A percentile compares a stretch with the other conserved stretches of the same genome.
phyloP scores from a whole-genome alignment of 2,329 filamentous ascomycete genomes.

The Claviceps humidiphila region DNA sequence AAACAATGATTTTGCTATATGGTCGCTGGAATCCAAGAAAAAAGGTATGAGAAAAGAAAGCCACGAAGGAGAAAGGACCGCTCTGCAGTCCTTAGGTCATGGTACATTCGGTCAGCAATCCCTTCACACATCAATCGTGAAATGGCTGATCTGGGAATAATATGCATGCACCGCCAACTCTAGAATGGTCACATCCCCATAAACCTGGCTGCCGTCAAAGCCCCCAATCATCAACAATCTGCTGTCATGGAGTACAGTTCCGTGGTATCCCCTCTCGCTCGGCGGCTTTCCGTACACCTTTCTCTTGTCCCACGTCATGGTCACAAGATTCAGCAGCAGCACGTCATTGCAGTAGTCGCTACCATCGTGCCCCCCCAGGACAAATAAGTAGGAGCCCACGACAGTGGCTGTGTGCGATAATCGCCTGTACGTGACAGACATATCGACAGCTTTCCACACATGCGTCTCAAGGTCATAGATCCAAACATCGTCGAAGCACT shows the following conservation, averaged over 20 bases:
- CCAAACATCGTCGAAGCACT: conserved; percentile 64
- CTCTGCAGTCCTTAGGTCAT: background rate
- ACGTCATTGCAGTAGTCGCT: conserved; percentile 58
- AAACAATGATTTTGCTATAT: too few species aligned
- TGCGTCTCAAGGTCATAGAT: conserved; percentile 55
- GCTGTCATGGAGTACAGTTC: conserved; percentile 51
- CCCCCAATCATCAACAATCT: conserved; percentile 52
- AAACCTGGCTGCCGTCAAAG: conserved; percentile 55
- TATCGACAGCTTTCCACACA: conserved; percentile 44
- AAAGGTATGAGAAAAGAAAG: background rate
- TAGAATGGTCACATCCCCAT: conserved; percentile 53
- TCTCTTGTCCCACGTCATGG: conserved; percentile 60
- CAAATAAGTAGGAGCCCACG: conserved; percentile 57
- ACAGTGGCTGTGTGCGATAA: conserved; percentile 57
- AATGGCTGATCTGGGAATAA: conserved; percentile 62
- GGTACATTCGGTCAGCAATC: background rate
- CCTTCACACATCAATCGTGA: conserved; percentile 49
- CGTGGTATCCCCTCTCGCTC: conserved; percentile 53
- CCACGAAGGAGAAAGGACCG: background rate
- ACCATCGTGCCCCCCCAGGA: conserved; percentile 57
- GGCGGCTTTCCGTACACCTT: conserved; percentile 51
- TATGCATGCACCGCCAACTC: conserved; percentile 59
- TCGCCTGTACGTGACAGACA: conserved; percentile 48
- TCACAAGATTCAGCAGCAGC: conserved; percentile 54
- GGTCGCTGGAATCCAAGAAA: background rate